phyloP scores from a whole-genome alignment of 164 flowering plant species.

The Taxillus chinensis region DNA sequence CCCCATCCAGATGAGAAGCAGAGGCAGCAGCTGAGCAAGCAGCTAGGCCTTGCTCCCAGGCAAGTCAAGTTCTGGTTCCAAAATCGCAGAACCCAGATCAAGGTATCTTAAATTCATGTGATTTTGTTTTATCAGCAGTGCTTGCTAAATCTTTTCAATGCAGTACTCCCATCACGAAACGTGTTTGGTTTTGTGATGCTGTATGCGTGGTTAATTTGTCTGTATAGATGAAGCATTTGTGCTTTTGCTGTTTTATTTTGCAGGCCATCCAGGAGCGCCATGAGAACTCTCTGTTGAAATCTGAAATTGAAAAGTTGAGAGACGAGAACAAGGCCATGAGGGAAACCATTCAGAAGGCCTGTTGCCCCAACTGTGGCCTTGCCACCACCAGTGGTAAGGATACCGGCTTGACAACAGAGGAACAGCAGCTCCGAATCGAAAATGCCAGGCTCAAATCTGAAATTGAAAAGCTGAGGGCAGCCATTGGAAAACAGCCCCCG shows the following conservation, averaged over 20 bases:
- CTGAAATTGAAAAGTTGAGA: constrained; percentile 80
- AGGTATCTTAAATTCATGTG: constrained; percentile 31
- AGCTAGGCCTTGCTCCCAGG: constrained; percentile 91
- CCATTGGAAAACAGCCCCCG: constrained; percentile 35
- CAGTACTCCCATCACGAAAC: background rate
- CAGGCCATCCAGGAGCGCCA: constrained; percentile 99
- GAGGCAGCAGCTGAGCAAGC: constrained; percentile 90
- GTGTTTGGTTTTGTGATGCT: too few relatives aligned
- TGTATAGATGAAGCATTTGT: too few relatives aligned
- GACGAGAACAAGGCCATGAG: constrained; percentile 77
- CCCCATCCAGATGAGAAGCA: constrained; percentile 99
- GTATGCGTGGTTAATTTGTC: too few relatives aligned
- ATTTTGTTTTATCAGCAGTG: background rate
- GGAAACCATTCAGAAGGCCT: constrained; percentile 53
- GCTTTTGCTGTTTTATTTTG: background rate
- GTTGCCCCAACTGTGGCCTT: constrained; percentile 82
- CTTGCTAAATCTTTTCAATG: too few relatives aligned
- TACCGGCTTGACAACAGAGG: constrained; percentile 33
- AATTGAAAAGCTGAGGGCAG: constrained; percentile 62
- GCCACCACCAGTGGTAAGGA: constrained; percentile 42
- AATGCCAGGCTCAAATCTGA: constrained; percentile 92
- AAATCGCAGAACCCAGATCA: constrained; percentile 96
- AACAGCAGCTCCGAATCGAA: constrained; percentile 75
- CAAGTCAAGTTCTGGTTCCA: constrained; percentile 99
- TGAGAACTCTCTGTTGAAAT: constrained; percentile 79